A percentile compares a stretch with the other conserved stretches of the same genome.
These are phyloP conservation scores for Pezicula rhizophila DNA, from an alignment of 2,329 filamentous ascomycete genomes.

Conservation along the genomic window DNA sequence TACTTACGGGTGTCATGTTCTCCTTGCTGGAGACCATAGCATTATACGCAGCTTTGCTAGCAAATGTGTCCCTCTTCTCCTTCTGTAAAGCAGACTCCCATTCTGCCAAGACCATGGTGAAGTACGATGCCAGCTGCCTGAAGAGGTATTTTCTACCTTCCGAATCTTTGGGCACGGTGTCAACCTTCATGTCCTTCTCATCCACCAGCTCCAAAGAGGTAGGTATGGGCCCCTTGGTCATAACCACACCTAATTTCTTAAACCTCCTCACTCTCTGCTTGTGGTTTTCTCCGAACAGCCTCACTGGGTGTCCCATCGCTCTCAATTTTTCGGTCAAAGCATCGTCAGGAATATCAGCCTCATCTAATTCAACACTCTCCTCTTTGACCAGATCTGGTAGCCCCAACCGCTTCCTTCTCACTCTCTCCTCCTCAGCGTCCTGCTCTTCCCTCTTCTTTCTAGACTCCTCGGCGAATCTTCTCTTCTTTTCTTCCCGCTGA, in stretches of 20 bases:
- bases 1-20: constrained; percentile 69
- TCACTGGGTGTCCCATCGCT: constrained; percentile 64
- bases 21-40: constrained; percentile 83
- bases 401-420: constrained; percentile 69
- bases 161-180: constrained; percentile 53
- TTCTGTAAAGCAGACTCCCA: constrained; percentile 76
- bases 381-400: constrained; percentile 65
- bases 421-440: constrained; percentile 67
- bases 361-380: constrained; percentile 38
- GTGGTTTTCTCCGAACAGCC: constrained; percentile 78
- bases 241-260: constrained; percentile 51
- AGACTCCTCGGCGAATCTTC: constrained; percentile 75
- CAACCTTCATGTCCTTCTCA: constrained; percentile 84
- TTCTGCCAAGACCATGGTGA: constrained; percentile 88
- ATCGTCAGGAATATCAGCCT: constrained; percentile 63
- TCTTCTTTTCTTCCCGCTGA: constrained; percentile 74
- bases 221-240: constrained; percentile 75
- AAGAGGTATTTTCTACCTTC: constrained; percentile 67
- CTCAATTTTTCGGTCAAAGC: constrained; percentile 65
- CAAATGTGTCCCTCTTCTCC: constrained; percentile 57
- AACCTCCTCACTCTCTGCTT: constrained; percentile 64
- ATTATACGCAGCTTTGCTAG: constrained; percentile 74
- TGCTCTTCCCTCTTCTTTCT: constrained; percentile 62
- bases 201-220: constrained; percentile 75
- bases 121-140: constrained; percentile 88